phyloP scores from a whole-genome alignment of 257 asterid species.

The Paulownia fortunei region DNA sequence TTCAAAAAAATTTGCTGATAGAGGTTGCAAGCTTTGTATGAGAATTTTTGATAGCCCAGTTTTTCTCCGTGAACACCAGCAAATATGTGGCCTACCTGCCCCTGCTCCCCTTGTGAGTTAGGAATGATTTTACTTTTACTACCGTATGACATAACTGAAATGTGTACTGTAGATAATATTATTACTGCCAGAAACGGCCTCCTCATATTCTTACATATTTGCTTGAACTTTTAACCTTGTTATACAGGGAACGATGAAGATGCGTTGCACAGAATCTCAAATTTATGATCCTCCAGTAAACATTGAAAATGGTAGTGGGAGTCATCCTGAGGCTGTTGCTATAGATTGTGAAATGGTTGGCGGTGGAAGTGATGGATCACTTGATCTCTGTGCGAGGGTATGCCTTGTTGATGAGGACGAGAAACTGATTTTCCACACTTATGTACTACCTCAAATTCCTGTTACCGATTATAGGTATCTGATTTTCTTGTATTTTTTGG shows the following conservation, averaged over 20 bases:
- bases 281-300: constrained; percentile 32
- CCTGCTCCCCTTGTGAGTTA: constrained; percentile 51
- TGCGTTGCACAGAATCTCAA: constrained; percentile 36
- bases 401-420: constrained; percentile 62
- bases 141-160: background rate
- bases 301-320: constrained; percentile 20
- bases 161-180: background rate
- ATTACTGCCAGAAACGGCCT: background rate
- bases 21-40: constrained; percentile 59
- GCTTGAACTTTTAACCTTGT: background rate
- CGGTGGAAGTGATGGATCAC: constrained; percentile 64
- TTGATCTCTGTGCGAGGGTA: constrained; percentile 59
- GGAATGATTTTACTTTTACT: constrained; percentile 2
- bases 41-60: constrained; percentile 39
- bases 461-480: constrained; percentile 57
- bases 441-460: constrained; percentile 51
- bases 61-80: constrained; percentile 43
- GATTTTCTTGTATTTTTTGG: background rate
- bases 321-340: constrained; percentile 50
- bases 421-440: constrained; percentile 51
- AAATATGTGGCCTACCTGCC: constrained; percentile 45
- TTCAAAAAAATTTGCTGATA: constrained; percentile 45
- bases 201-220: background rate
- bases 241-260: constrained; percentile 36
- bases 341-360: constrained; percentile 66